Evolutionary conservation across 225 moss, liverwort and hornwort genomes (phyloP).

Genomic region (Asterella californica): DNA sequence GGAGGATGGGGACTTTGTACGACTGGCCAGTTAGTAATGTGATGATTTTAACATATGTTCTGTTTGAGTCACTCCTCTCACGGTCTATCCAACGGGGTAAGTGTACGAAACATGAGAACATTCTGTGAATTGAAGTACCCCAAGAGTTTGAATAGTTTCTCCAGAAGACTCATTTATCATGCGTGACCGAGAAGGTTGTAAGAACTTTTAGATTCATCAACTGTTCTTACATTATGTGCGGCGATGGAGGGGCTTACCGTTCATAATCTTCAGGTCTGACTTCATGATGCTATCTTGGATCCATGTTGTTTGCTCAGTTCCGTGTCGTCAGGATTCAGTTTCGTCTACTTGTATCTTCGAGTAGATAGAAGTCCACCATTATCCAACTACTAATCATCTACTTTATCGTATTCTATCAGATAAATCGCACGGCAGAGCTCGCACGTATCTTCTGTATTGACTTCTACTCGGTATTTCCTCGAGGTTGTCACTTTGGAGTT

Average conservation of each 20-base stretch:
- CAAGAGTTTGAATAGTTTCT: too few relatives aligned
- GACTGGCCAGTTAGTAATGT: slow-evolving; percentile 95
- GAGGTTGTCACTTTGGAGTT: slow-evolving; percentile 95
- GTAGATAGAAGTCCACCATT: background rate
- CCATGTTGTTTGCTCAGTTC: background rate
- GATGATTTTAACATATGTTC: slow-evolving; percentile 87
- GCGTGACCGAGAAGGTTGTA: too few relatives aligned
- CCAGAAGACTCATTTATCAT: background rate
- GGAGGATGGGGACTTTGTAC: slow-evolving; percentile 51
- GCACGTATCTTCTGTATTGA: slow-evolving; percentile 96
- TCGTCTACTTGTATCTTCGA: background rate
- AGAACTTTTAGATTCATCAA: too few relatives aligned
- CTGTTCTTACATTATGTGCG: background rate
- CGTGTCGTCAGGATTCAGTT: too few relatives aligned
- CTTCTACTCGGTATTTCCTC: slow-evolving; percentile 95
- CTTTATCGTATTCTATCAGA: slow-evolving; percentile 40
- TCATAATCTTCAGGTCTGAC: background rate
- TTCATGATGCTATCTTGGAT: background rate
- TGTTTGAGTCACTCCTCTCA: slow-evolving; percentile 39
- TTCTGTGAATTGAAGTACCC: too few relatives aligned
- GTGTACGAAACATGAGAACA: too few relatives aligned
- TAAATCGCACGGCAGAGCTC: slow-evolving; percentile 92
- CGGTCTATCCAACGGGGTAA: slow-evolving; percentile 11
- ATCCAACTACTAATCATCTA: background rate
- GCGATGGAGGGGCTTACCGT: background rate